These are phyloP conservation scores for Colletotrichum costaricense DNA, from an alignment of 2,329 filamentous ascomycete species.

Conservation along the genomic window DNA sequence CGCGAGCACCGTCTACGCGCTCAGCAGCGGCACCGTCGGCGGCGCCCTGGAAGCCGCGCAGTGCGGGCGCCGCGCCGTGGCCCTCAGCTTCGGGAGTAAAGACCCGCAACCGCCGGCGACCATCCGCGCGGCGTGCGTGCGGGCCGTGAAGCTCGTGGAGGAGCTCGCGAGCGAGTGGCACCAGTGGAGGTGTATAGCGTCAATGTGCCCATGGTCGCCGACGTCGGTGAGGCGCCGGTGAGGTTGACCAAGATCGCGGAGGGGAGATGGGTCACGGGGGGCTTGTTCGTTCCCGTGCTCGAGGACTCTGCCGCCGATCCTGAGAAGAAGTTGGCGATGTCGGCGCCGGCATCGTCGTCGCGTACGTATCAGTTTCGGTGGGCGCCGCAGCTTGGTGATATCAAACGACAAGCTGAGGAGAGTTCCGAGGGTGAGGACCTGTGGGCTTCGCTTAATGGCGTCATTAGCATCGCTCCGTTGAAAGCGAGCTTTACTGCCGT, in stretches of 20 bases:
- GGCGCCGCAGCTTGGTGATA: constrained; percentile 36
- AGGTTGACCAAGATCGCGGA: constrained; percentile 77
- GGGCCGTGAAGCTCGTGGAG: constrained; percentile 71
- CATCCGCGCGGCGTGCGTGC: constrained; percentile 70
- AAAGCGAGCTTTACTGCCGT: constrained; percentile 34
- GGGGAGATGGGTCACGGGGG: constrained; percentile 71
- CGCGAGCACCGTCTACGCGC: constrained; percentile 66
- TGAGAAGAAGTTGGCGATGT: constrained; percentile 25
- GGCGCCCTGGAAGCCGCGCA: constrained; percentile 68
- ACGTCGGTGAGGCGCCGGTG: constrained; percentile 69
- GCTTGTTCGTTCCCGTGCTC: constrained; percentile 42
- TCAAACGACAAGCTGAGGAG: constrained; percentile 32
- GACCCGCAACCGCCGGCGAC: constrained; percentile 72
- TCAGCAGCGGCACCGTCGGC: constrained; percentile 69
- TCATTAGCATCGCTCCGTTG: constrained; percentile 34
- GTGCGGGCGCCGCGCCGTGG: constrained; percentile 69
- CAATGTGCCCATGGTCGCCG: constrained; percentile 75
- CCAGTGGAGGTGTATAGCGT: constrained; percentile 73
- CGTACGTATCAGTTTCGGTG: constrained; percentile 32
- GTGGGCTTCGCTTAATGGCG: constrained; percentile 35
- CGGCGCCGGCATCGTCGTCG: background rate
- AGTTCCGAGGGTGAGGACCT: constrained; percentile 36
- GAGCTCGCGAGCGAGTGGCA: constrained; percentile 70
- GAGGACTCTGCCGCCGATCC: constrained; percentile 8
- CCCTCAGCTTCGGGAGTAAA: constrained; percentile 77